phyloP scores from a whole-genome alignment of 768 basidiomycete species.

The Suillus subluteus region DNA sequence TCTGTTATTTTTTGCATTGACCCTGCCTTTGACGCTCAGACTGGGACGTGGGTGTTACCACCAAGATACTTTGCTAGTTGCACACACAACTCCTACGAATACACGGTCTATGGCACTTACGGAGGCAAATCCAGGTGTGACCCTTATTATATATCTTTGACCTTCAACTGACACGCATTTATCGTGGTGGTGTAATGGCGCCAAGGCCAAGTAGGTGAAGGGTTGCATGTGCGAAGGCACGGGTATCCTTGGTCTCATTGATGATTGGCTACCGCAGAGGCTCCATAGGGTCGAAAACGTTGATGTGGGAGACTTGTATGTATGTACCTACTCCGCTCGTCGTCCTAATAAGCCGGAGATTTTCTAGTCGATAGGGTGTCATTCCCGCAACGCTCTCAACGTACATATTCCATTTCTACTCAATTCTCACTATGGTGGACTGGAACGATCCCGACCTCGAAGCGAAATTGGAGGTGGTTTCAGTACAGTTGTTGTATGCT shows the following conservation, averaged over 20 bases:
- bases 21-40: neutral
- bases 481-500: neutral
- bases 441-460: neutral
- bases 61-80: neutral
- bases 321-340: neutral
- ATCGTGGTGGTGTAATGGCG: neutral
- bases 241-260: neutral
- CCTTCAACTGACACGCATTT: neutral
- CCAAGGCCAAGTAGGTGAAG: neutral
- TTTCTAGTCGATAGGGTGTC: neutral
- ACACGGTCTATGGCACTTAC: neutral
- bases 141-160: neutral
- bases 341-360: neutral
- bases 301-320: constrained; percentile 1
- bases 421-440: neutral
- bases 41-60: neutral
- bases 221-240: neutral
- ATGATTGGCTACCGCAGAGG: neutral
- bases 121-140: neutral
- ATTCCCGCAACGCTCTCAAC: neutral
- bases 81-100: neutral
- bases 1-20: neutral
- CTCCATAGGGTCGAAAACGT: neutral
- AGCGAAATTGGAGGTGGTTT: neutral
- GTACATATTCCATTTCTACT: neutral